Percentiles rank a stretch among this genome's conserved stretches.
phyloP scores from a whole-genome alignment of 2,329 filamentous ascomycete species.

The Aspergillus luchuensis region DNA sequence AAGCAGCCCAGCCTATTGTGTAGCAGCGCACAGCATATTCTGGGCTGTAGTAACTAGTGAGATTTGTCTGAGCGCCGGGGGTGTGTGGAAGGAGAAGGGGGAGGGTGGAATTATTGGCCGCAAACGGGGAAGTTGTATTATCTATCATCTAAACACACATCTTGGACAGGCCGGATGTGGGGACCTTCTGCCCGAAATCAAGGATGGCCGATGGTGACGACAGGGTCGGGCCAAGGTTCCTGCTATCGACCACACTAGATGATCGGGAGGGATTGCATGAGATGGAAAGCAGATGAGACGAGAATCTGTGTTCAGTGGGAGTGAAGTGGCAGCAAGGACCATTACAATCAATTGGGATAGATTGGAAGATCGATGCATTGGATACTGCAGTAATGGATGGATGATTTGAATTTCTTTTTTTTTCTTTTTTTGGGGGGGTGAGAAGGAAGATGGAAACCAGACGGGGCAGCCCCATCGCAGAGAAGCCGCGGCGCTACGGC shows the following conservation, averaged over 20 bases:
- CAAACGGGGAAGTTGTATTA: conserved; percentile 13
- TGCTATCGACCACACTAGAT: neutral
- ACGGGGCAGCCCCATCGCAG: neutral
- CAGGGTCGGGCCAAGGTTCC: neutral
- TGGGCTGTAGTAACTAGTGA: neutral
- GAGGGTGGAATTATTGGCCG: conserved; percentile 8
- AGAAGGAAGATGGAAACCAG: too few species aligned
- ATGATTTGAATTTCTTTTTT: too few species aligned
- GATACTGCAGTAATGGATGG: neutral
- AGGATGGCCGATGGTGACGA: conserved; percentile 8
- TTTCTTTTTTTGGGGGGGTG: too few species aligned
- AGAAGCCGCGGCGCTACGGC: neutral
- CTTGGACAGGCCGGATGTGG: conserved; percentile 4
- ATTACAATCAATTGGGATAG: neutral
- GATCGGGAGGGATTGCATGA: neutral
- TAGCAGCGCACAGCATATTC: conserved; percentile 3
- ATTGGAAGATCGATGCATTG: neutral
- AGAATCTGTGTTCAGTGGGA: neutral
- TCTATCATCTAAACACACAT: neutral
- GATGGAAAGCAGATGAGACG: neutral
- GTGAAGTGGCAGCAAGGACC: neutral
- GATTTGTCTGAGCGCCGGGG: conserved; percentile 7
- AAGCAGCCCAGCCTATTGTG: conserved; percentile 4
- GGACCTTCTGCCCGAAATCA: conserved; percentile 13
- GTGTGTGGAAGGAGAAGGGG: too few species aligned